phyloP scores from a whole-genome alignment of 495 filamentous ascomycete genomes.

The Penicillium lagena region DNA sequence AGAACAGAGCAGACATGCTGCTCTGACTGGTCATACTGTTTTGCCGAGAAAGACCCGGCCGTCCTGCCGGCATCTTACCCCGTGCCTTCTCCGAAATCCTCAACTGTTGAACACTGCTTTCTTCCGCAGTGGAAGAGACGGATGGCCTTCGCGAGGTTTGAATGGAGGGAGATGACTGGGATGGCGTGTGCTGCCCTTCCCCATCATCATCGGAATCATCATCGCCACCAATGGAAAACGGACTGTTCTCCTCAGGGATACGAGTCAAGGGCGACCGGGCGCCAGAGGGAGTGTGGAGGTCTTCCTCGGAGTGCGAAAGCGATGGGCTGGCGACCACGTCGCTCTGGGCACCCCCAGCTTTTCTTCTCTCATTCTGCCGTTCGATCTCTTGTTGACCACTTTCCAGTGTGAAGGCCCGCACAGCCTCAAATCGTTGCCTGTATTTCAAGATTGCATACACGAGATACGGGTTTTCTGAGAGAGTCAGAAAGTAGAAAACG shows the following conservation, averaged over 20 bases:
- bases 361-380: conserved; percentile 63
- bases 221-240: conserved; percentile 87
- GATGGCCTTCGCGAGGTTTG: conserved; percentile 68
- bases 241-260: conserved; percentile 72
- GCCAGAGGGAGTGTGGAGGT: conserved; percentile 57
- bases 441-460: conserved; percentile 76
- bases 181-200: conserved; percentile 59
- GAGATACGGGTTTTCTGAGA: conserved; percentile 72
- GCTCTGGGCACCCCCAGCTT: conserved; percentile 48
- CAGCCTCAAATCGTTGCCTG: conserved; percentile 76
- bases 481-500: neutral
- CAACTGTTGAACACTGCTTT: conserved; percentile 80
- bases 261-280: conserved; percentile 59
- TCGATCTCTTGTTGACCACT: conserved; percentile 92
- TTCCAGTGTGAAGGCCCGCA: conserved; percentile 91
- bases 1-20: conserved; percentile 53
- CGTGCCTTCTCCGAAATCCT: conserved; percentile 97
- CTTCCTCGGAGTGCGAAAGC: conserved; percentile 60
- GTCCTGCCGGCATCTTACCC: conserved; percentile 91
- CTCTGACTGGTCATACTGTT: conserved; percentile 82
- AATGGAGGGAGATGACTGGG: conserved; percentile 63
- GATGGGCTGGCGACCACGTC: conserved; percentile 30
- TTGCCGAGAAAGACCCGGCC: conserved; percentile 79
- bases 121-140: conserved; percentile 65
- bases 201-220: conserved; percentile 75